These are phyloP conservation scores for Aspergillus ochraceoroseus DNA, from an alignment of 2,329 filamentous ascomycete genomes.

Conservation along the genomic window DNA sequence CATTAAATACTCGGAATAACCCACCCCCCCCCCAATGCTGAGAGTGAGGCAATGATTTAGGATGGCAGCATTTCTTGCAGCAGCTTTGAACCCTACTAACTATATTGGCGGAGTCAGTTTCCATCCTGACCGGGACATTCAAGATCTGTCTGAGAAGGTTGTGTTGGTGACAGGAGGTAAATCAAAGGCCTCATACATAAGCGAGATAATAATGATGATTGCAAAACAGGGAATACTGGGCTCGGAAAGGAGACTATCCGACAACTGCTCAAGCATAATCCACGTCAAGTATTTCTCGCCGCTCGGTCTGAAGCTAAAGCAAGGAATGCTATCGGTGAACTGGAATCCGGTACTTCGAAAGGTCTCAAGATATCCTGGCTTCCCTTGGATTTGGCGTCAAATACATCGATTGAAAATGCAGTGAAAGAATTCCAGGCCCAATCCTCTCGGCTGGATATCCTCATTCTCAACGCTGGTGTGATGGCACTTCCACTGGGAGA, in stretches of 20 bases:
- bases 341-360: background rate
- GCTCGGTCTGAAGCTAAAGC: conserved; percentile 31
- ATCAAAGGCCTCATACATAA: background rate
- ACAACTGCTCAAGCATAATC: conserved; percentile 41
- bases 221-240: conserved; percentile 41
- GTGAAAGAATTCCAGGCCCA: background rate
- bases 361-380: conserved; percentile 1
- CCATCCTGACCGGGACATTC: conserved; percentile 32
- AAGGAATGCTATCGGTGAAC: conserved; percentile 17
- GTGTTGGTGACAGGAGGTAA: conserved; percentile 37
- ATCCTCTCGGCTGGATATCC: conserved; percentile 28
- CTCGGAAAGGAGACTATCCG: conserved; percentile 45
- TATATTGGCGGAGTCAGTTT: conserved; percentile 7
- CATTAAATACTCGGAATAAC: too few relatives aligned
- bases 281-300: conserved; percentile 38
- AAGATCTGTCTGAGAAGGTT: conserved; percentile 33
- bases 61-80: background rate
- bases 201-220: too few relatives aligned
- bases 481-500: conserved; percentile 37
- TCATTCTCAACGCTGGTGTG: conserved; percentile 43
- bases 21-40: too few relatives aligned
- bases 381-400: conserved; percentile 4
- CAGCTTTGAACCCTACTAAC: conserved; percentile 3
- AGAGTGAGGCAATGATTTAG: conserved; percentile 3
- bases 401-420: background rate